phyloP scores from a whole-genome alignment of 1,139 yeast genomes.

The Nakaseomyces sp. region DNA sequence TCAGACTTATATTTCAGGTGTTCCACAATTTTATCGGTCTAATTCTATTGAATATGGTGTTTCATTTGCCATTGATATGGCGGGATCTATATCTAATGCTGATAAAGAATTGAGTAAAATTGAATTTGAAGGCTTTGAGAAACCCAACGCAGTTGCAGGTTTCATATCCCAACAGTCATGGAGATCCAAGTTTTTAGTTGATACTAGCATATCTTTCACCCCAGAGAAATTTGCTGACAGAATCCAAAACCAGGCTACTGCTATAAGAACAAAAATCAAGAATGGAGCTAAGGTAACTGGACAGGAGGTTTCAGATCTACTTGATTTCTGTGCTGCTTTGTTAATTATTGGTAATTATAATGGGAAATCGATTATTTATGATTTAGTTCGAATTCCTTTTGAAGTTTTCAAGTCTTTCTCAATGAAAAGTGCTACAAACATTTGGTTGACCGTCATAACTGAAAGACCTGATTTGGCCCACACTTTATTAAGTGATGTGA shows the following conservation, averaged over 20 bases:
- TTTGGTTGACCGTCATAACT: conserved; percentile 77
- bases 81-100: conserved; percentile 57
- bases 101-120: conserved; percentile 47
- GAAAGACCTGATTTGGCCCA: conserved; percentile 54
- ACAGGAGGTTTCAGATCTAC: conserved; percentile 34
- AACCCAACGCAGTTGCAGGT: conserved; percentile 56
- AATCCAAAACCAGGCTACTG: conserved; percentile 18
- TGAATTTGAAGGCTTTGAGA: conserved; percentile 27
- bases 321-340: conserved; percentile 42
- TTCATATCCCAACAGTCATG: conserved; percentile 73
- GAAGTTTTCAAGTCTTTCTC: conserved; percentile 49
- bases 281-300: conserved; percentile 27
- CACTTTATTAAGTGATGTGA: conserved; percentile 59
- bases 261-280: conserved; percentile 17
- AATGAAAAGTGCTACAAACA: conserved; percentile 58
- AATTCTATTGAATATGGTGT: conserved; percentile 61
- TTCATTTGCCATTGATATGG: conserved; percentile 83
- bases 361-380: conserved; percentile 46
- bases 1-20: conserved; percentile 59
- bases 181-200: conserved; percentile 44
- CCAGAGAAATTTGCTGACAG: conserved; percentile 21
- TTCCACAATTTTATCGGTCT: conserved; percentile 27
- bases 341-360: conserved; percentile 40
- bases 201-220: conserved; percentile 28
- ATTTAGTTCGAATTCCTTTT: conserved; percentile 67